Percentiles rank a stretch among this genome's conserved stretches.
phyloP scores from a whole-genome alignment of 768 basidiomycete species.

The Coprinopsis strossmayeri region DNA sequence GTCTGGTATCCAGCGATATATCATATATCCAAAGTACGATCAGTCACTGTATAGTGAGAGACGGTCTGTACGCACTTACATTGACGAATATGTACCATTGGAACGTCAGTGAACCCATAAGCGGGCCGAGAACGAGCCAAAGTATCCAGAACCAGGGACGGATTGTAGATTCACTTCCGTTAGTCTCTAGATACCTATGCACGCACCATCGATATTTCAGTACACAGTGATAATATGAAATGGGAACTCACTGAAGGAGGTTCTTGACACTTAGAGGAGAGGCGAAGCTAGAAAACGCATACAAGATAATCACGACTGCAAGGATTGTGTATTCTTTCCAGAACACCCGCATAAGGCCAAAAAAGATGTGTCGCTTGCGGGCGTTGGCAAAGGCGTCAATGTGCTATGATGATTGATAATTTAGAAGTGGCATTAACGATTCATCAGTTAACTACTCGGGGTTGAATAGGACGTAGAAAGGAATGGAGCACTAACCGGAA shows the following conservation, averaged over 20 bases:
- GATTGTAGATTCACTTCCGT: constrained; percentile 37
- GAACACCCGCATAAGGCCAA: constrained; percentile 34
- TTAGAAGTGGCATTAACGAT: no score
- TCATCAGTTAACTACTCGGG: not conserved
- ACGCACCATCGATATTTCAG: not conserved
- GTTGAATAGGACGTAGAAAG: not conserved
- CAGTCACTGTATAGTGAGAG: no score
- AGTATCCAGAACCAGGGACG: constrained; percentile 66
- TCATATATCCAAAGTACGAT: not conserved
- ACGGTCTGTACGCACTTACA: constrained; percentile 31
- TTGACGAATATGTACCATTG: constrained; percentile 50
- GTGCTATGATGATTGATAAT: no score
- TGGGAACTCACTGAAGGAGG: constrained; percentile 27
- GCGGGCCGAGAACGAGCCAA: constrained; percentile 42
- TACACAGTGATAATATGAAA: no score
- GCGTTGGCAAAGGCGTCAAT: constrained; percentile 32
- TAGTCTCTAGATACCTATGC: constrained; percentile 49
- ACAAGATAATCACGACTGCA: constrained; percentile 20
- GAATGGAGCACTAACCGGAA: constrained; percentile 16
- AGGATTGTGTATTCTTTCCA: constrained; percentile 27
- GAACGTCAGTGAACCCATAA: constrained; percentile 34
- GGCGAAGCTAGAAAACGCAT: constrained; percentile 23
- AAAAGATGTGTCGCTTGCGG: constrained; percentile 35
- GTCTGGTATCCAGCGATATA: constrained; percentile 33
- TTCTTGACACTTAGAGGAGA: constrained; percentile 33